Evolutionary conservation across 2,329 filamentous ascomycete species (phyloP).

Genomic region (Aspergillus calidoustus): DNA sequence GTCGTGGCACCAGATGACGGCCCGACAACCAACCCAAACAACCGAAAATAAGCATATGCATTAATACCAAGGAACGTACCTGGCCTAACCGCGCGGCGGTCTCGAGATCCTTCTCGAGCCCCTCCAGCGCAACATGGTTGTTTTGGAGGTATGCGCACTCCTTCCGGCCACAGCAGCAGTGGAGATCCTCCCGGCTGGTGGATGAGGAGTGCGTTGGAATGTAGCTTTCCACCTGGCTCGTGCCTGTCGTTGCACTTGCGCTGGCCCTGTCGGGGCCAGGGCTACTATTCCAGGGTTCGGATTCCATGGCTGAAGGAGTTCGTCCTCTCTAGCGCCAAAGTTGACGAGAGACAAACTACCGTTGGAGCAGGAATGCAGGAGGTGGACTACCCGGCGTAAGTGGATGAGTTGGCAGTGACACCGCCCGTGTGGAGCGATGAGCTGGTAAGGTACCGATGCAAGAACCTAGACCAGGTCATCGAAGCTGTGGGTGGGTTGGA

Average conservation of each 20-base stretch:
- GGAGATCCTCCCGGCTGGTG: constrained; percentile 32
- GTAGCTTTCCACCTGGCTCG: constrained; percentile 24
- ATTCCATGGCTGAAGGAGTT: constrained; percentile 29
- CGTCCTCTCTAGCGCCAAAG: not conserved
- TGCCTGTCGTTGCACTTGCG: not conserved
- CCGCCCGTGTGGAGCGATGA: constrained; percentile 32
- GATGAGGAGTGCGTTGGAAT: constrained; percentile 39
- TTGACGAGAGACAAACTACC: not conserved
- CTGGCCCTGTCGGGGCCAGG: constrained; percentile 9
- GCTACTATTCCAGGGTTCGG: constrained; percentile 35
- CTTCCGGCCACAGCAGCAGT: constrained; percentile 82
- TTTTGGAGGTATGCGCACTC: constrained; percentile 81
- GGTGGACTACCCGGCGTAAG: not conserved
- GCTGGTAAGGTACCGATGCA: constrained; percentile 16
- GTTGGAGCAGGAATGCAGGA: constrained; percentile 9
- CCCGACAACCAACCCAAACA: constrained; percentile 11
- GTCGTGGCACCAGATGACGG: constrained; percentile 1
- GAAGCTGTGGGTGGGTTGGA: constrained; percentile 10
- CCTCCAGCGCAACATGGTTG: constrained; percentile 77
- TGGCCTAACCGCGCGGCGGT: constrained; percentile 87
- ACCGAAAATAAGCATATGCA: constrained; percentile 19
- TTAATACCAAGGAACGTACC: constrained; percentile 63
- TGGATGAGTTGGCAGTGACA: constrained; percentile 30
- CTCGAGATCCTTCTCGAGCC: constrained; percentile 83
- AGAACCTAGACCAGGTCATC: constrained; percentile 25